Conservation (phyloP, 306 rosid genomes). For the Castanea sativa region DNA sequence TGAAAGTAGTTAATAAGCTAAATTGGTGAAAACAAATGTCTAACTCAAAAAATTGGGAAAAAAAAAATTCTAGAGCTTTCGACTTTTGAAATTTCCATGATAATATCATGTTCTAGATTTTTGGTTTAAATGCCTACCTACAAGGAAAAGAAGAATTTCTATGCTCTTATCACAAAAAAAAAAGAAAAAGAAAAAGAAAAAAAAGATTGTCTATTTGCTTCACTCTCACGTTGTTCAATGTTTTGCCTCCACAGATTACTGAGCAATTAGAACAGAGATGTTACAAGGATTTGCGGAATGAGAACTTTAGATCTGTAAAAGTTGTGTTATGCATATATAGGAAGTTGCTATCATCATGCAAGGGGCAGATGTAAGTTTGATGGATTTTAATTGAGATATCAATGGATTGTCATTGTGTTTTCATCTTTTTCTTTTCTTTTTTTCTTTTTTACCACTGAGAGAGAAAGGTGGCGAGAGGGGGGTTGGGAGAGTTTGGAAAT, state of each 20-base stretch:
- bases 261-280: constrained; percentile 74
- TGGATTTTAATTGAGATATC: constrained; percentile 7
- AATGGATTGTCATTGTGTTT: neutral
- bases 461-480: neutral
- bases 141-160: neutral
- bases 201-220: neutral
- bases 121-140: constrained; percentile 1
- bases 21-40: neutral
- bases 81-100: neutral
- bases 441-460: neutral
- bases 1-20: neutral
- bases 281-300: constrained; percentile 86
- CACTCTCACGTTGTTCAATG: constrained; percentile 25
- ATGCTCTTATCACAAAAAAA: neutral
- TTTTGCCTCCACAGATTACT: constrained; percentile 59
- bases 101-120: neutral
- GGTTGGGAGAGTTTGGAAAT: neutral
- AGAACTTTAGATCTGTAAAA: constrained; percentile 65
- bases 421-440: too few relatives aligned
- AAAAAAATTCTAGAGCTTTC: neutral
- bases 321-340: constrained; percentile 65
- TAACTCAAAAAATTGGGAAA: neutral
- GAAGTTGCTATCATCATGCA: constrained; percentile 72
- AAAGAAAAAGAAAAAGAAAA: neutral
- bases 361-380: constrained; percentile 86